Base-by-base conservation (phyloP, 108 stramenopile species). In the Discostella stelligeroides region DNA sequence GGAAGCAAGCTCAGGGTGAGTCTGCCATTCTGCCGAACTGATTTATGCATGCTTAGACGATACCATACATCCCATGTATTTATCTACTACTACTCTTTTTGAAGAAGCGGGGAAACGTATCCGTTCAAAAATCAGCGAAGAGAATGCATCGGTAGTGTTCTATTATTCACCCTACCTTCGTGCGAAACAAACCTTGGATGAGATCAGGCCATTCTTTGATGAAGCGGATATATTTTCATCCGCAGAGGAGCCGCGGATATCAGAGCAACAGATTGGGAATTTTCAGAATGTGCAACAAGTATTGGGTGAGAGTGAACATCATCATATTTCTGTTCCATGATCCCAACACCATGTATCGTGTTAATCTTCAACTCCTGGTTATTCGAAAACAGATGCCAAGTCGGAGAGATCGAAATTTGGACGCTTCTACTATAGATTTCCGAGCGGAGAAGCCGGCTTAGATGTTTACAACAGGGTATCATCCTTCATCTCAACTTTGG, bases 241-340 rank as follows among this genome's bases (percentile, higher is more conserved):
- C 39, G 74, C 79, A 73, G 84, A 89, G 68, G 91, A 92, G 70
- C 91, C 91, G 20, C 75, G 91, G 1, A 84, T 89, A 38, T 73
- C 80, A 17, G 91, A 92, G 74, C 91, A 89, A 56, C 87, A 92
- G 60, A 88, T 92, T 74, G 91, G 87, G 23, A 92, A 92, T 63
- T 92, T 89, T 77, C 91, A 89, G 66, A 81, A 81, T 54, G 76
- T 73, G 29, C 60, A 77, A 41, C 41, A 71, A 17, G 70, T 80
- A 13, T 54, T 68, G 25, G 57, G 57, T 58, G 57, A 58, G 57
- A 39, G 18, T 14, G 10, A 40, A 20, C 34, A 5, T 34, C 34
- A 34, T 3, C 34, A 34, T n/a, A n/a, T 12, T 49, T 7, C 6
- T 54, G 14, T 28, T 54, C 13, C 53, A 12, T 54, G 4, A 13